These are phyloP conservation scores for Trichoderma harzianum DNA, from an alignment of 2,329 filamentous ascomycete species.

Conservation along the genomic window DNA sequence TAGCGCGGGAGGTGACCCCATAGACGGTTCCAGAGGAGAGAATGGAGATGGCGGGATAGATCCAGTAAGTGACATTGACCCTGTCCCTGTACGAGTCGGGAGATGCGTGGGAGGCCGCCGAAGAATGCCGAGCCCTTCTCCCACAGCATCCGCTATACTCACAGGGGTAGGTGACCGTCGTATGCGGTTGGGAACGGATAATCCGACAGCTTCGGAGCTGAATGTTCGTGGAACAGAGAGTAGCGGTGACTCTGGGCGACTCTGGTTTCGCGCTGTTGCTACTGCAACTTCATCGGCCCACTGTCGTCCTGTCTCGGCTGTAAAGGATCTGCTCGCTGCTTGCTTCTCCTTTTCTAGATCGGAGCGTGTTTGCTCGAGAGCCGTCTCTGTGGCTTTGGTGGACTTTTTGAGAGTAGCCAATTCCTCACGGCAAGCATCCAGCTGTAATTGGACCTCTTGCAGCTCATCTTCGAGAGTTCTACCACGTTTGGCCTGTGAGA, in stretches of 20 bases:
- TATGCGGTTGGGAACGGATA: slow-evolving; percentile 39
- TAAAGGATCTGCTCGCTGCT: slow-evolving; percentile 28
- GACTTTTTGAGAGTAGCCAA: slow-evolving; percentile 61
- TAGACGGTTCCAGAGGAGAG: slow-evolving; percentile 43
- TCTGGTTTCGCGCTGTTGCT: slow-evolving; percentile 43
- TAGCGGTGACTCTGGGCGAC: slow-evolving; percentile 53
- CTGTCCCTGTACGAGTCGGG: slow-evolving; percentile 40
- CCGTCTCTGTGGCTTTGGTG: slow-evolving; percentile 63
- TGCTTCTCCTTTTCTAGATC: slow-evolving; percentile 51
- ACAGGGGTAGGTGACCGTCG: slow-evolving; percentile 42
- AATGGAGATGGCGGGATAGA: slow-evolving; percentile 43
- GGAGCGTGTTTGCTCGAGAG: slow-evolving; percentile 53
- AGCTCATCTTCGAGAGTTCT: slow-evolving; percentile 78
- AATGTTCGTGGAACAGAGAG: slow-evolving; percentile 50
- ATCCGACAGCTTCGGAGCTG: slow-evolving; percentile 52
- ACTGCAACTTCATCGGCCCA: slow-evolving; percentile 52
- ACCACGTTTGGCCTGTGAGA: slow-evolving; percentile 54
- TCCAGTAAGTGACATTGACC: slow-evolving; percentile 36
- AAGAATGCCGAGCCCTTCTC: slow-evolving; percentile 38
- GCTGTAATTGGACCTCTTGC: slow-evolving; percentile 62
- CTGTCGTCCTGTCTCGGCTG: slow-evolving; percentile 42
- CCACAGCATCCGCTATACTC: slow-evolving; percentile 43
- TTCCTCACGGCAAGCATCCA: slow-evolving; percentile 59
- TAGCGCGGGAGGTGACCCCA: slow-evolving; percentile 33
- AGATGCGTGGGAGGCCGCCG: slow-evolving; percentile 53